Percentiles rank a stretch among this genome's conserved stretches.
Conservation (phyloP, 371 early-diverging fungal genomes). For the Apophysomyces variabilis region DNA sequence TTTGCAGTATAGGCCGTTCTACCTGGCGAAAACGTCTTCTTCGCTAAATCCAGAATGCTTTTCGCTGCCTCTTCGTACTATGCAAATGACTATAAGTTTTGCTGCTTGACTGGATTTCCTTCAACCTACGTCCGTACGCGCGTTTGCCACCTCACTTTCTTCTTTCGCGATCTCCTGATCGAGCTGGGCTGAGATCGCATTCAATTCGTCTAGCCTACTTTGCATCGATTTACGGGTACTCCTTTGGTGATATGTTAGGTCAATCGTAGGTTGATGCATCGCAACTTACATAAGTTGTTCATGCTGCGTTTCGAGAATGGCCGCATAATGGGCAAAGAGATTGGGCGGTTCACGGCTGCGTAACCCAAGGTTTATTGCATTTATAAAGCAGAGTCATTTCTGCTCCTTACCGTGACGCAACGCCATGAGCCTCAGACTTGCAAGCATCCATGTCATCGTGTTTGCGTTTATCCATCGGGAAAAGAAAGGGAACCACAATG, state of each 20-base stretch:
- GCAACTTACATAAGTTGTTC: constrained; percentile 9
- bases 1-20: no score
- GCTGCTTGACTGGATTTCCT: background rate
- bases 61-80: background rate
- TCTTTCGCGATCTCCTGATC: background rate
- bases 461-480: constrained; percentile 1
- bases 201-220: background rate
- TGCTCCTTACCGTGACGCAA: background rate
- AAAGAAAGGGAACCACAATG: background rate
- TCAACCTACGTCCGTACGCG: background rate
- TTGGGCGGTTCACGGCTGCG: background rate
- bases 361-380: background rate
- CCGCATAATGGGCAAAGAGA: constrained; percentile 7
- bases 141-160: background rate
- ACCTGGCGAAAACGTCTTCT: background rate
- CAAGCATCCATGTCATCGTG: background rate
- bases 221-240: background rate
- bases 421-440: background rate
- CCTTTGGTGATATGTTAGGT: background rate
- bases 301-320: constrained; percentile 7
- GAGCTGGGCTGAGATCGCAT: background rate
- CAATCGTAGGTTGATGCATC: background rate
- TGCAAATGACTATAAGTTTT: background rate
- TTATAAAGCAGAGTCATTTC: background rate
- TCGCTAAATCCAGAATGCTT: background rate